Conservation (phyloP, 2,329 filamentous ascomycete genomes). For the Fragosphaeria purpurea region DNA sequence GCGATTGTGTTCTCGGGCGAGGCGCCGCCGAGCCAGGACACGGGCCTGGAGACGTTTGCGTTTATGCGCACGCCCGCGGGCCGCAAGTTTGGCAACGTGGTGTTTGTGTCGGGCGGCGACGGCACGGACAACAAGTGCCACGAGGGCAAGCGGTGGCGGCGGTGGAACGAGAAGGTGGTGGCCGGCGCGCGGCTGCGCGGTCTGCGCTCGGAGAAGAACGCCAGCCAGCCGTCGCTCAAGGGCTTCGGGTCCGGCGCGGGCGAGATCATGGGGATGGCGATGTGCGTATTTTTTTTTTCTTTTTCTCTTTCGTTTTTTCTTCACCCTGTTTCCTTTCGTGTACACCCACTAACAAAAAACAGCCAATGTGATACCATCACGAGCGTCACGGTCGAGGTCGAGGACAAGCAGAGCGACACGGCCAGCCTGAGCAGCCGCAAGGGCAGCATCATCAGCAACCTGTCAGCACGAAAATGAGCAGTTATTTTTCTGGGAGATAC, state of each 20-base stretch:
- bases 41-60: constrained; percentile 41
- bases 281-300: constrained; percentile 1
- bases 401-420: constrained; percentile 11
- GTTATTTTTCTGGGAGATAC: too few relatives aligned
- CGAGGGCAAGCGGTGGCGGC: constrained; percentile 31
- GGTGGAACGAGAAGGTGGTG: constrained; percentile 27
- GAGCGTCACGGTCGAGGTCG: constrained; percentile 29
- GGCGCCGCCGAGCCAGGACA: constrained; percentile 29
- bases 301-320: not conserved
- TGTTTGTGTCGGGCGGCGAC: constrained; percentile 20
- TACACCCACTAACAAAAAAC: not conserved
- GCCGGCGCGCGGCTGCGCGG: constrained; percentile 18
- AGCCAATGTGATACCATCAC: constrained; percentile 34
- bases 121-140: constrained; percentile 22
- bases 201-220: constrained; percentile 13
- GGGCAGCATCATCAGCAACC: constrained; percentile 10
- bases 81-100: constrained; percentile 31
- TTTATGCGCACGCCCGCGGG: constrained; percentile 34
- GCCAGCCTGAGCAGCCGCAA: constrained; percentile 15
- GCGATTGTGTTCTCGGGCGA: constrained; percentile 41
- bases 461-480: not conserved
- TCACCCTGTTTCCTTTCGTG: too few relatives aligned
- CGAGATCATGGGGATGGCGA: constrained; percentile 9
- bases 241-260: constrained; percentile 4
- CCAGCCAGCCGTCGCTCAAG: constrained; percentile 5